Conservation (phyloP, 1,284 basidiomycete genomes). For the Moniliophthora roreri region DNA sequence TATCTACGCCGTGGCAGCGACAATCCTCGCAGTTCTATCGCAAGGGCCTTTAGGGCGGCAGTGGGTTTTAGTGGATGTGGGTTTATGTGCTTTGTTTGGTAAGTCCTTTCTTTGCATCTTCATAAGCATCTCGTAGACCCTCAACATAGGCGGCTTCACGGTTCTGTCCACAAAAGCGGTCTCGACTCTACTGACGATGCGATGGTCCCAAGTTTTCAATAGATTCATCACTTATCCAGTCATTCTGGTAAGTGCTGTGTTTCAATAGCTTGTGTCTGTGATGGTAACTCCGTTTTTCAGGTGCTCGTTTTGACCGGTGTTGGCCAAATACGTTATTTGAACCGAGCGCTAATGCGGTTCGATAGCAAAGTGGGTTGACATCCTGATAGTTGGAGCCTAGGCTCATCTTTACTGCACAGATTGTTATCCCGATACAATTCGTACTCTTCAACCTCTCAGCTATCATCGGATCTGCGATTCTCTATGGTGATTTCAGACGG, state of each 20-base stretch:
- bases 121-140: slow-evolving; percentile 8
- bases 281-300: slow-evolving; percentile 33
- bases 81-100: slow-evolving; percentile 87
- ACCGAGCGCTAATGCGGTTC: slow-evolving; percentile 87
- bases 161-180: slow-evolving; percentile 93
- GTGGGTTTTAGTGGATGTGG: slow-evolving; percentile 85
- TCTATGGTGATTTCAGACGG: slow-evolving; percentile 90
- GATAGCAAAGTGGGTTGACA: slow-evolving; percentile 68
- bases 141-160: slow-evolving; percentile 79
- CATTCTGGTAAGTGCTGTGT: slow-evolving; percentile 45
- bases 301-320: slow-evolving; percentile 81
- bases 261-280: neutral
- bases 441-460: slow-evolving; percentile 87
- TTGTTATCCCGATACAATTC: slow-evolving; percentile 94
- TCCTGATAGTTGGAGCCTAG: neutral
- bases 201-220: slow-evolving; percentile 74
- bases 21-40: slow-evolving; percentile 64
- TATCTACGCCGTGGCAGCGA: slow-evolving; percentile 55
- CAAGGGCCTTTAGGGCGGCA: slow-evolving; percentile 57
- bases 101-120: slow-evolving; percentile 17
- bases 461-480: slow-evolving; percentile 89
- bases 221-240: slow-evolving; percentile 81
- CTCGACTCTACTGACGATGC: slow-evolving; percentile 78
- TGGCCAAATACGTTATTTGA: slow-evolving; percentile 90
- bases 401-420: slow-evolving; percentile 38